phyloP scores from a whole-genome alignment of 805 yeast genomes.

The Starmerella lactis-condensi region DNA sequence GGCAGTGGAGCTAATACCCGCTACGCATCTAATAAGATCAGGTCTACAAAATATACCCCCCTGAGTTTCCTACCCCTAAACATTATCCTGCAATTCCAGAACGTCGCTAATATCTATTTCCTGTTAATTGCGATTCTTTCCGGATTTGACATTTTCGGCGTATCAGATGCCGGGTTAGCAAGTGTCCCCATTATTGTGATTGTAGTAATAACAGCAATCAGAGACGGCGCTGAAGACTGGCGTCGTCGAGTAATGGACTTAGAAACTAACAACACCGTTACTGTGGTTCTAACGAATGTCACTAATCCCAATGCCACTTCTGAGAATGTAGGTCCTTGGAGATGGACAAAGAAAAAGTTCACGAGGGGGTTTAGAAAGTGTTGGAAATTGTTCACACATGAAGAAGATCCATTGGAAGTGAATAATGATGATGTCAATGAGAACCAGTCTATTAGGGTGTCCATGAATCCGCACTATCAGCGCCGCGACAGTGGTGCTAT shows the following conservation, averaged over 20 bases:
- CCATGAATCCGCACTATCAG: not conserved
- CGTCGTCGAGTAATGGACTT: constrained; percentile 44
- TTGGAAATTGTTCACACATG: constrained; percentile 9
- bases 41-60: constrained; percentile 92
- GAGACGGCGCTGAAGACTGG: constrained; percentile 64
- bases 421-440: constrained; percentile 17
- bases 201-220: constrained; percentile 52
- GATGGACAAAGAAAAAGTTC: constrained; percentile 43
- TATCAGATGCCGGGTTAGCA: constrained; percentile 49
- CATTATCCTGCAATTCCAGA: constrained; percentile 57
- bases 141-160: constrained; percentile 55
- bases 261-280: constrained; percentile 48
- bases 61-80: constrained; percentile 75
- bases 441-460: constrained; percentile 1
- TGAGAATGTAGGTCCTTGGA: constrained; percentile 44
- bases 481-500: not conserved
- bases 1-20: constrained; percentile 38
- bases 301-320: constrained; percentile 39
- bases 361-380: constrained; percentile 8
- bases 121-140: constrained; percentile 62
- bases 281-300: constrained; percentile 37
- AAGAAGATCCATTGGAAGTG: constrained; percentile 16
- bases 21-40: constrained; percentile 79
- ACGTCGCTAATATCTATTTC: constrained; percentile 82
- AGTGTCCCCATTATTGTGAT: constrained; percentile 70